Evolutionary conservation across 495 filamentous ascomycete species (phyloP), one percentile per base, ranked within the genome.

Genomic region (Annulohypoxylon moriforme): DNA sequence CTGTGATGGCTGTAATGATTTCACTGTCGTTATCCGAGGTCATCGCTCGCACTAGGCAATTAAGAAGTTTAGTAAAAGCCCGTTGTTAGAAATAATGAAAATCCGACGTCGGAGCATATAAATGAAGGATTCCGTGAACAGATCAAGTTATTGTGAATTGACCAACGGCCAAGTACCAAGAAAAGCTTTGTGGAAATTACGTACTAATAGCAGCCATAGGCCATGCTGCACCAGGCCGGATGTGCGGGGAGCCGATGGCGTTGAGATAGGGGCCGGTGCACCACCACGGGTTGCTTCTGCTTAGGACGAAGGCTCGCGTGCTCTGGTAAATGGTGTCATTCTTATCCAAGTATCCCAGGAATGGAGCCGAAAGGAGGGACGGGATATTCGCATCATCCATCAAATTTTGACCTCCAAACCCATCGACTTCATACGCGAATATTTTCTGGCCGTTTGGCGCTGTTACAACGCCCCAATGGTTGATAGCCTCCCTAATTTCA

Each of bases 341-440:
- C 7, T 69, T 65, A 13, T 79, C 73, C 1, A 86, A 55, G 47
- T 85, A 89, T 9, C 83, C 85, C 25, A 86, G 77, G 58, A 90
- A 76, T 0, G 88, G 86, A 38, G 85, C 82, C 7, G 83, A 80
- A 14, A 90, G 80, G 4, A 90, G 78, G 6, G 80, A 84, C 0
- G 88, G 88, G 55, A 90, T 81, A 68, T 90, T 90, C 27, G 88
- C 88, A 65, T 90, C 88, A 61, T 90, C 88, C 88, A 89, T 89
- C 25, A 88, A 72, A 24, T 80, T 83, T 38, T 80, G 75, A 6
- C 75, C 76, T 47, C 86, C 86, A 49, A 84, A 90, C 10, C 88
- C 88, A 64, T 90, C 88, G 6, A 89, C 81, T 72, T 90, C 88
- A 67, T 85, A 90, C 4, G 88, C 88, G 67, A 85, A 90, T 9